Evolutionary conservation across 805 yeast species (phyloP).

Genomic region (Hanseniaspora clermontiae): DNA sequence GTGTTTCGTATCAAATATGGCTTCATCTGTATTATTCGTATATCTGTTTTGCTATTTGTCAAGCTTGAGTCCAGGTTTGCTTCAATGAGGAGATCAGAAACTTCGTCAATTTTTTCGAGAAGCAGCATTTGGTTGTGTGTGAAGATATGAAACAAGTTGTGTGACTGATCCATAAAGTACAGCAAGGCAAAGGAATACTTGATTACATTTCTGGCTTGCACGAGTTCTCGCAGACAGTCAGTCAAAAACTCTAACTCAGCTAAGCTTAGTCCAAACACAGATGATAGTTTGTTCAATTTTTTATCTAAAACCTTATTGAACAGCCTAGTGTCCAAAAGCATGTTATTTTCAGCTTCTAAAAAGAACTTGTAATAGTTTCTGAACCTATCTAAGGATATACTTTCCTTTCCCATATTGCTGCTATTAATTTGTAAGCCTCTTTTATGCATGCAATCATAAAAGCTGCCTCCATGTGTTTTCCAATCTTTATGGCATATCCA

Average conservation of each 20-base stretch:
- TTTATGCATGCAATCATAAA: constrained; percentile 56
- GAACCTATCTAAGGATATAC: constrained; percentile 44
- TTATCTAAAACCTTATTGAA: constrained; percentile 45
- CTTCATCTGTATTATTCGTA: neutral
- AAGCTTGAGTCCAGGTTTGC: constrained; percentile 30
- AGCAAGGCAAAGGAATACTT: constrained; percentile 88
- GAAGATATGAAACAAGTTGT: constrained; percentile 46
- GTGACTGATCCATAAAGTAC: constrained; percentile 43
- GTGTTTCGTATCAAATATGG: constrained; percentile 4
- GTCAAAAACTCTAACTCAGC: constrained; percentile 74
- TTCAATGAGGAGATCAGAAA: constrained; percentile 45
- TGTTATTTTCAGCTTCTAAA: constrained; percentile 62
- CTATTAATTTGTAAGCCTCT: constrained; percentile 28
- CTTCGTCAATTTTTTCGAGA: constrained; percentile 53
- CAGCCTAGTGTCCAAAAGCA: constrained; percentile 55
- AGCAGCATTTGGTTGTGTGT: constrained; percentile 59
- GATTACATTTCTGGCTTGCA: constrained; percentile 58
- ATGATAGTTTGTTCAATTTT: constrained; percentile 54
- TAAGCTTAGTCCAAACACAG: constrained; percentile 58
- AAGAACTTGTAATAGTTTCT: constrained; percentile 64
- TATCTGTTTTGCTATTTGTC: constrained; percentile 24
- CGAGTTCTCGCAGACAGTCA: constrained; percentile 53
- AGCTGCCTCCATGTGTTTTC: constrained; percentile 51
- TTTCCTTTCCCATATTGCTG: constrained; percentile 21
- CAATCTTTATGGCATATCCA: constrained; percentile 83